Evolutionary conservation across 208 protist species (phyloP).

Genomic region (Leishmania lainsoni): DNA sequence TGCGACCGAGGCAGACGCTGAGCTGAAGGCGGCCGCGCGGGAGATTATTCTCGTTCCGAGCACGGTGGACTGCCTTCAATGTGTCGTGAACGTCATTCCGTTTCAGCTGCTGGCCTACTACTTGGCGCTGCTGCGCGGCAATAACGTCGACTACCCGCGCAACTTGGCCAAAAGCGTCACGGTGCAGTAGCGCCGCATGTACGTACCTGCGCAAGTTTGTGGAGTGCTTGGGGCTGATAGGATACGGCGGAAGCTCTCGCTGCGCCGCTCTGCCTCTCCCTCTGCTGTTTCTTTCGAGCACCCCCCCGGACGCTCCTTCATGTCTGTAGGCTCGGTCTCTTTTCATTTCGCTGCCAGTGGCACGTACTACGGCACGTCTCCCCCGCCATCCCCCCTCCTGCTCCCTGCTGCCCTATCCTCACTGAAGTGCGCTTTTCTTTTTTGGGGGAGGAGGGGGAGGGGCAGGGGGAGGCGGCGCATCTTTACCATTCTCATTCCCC

Average conservation of each 20-base stretch:
- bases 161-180: constrained; percentile 98
- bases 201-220: background rate
- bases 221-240: background rate
- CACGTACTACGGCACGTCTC: background rate
- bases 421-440: background rate
- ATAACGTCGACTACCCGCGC: constrained; percentile 95
- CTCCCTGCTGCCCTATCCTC: background rate
- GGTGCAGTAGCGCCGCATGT: constrained; percentile 51
- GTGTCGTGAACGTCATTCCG: constrained; percentile 94
- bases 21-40: constrained; percentile 42
- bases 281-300: background rate
- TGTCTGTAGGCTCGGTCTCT: background rate
- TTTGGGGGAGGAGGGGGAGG: too few species aligned
- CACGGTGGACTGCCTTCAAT: constrained; percentile 90
- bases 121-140: constrained; percentile 88
- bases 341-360: background rate
- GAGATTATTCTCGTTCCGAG: constrained; percentile 70
- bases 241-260: background rate
- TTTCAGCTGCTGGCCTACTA: constrained; percentile 98
- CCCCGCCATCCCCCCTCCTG: background rate
- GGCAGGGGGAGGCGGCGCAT: too few species aligned
- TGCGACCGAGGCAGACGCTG: constrained; percentile 49
- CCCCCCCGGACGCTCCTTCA: background rate
- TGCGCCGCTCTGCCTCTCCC: background rate
- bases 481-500: background rate